Base-by-base conservation (phyloP, 768 basidiomycete species). In the Lactarius hatsudake region DNA sequence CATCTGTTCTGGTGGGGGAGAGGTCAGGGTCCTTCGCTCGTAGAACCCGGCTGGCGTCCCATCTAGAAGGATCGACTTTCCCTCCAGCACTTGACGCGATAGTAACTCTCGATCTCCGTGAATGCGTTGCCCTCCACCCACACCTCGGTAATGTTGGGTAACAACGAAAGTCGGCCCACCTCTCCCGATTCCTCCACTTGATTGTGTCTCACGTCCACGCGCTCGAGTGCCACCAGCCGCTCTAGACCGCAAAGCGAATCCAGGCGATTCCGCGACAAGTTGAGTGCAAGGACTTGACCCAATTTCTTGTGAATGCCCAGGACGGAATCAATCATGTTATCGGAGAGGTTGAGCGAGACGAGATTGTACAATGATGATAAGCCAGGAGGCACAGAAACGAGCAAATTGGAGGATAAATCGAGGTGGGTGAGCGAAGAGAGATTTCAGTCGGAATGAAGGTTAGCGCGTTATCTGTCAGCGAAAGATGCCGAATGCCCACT, bases 311-410 rank as follows among this genome's bases (percentile, higher is more conserved):
- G 91, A 65, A 97, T 91, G 34, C 92, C 91, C 5, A 95, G 84
- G 18, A 98, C 89, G n/a, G 96, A 95, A 75, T 96, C 94, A 71
- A 99, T 94, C 86, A 99, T 93, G 79, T 99, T 98, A 77, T 96
- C 91, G 18, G 92, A 83, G n/a, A 99, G 85, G 78, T 97, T 96
- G 72, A 99, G 87, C n/a, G 91, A 92, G 62, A 87, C 77, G 61
- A 99, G 90, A 69, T 88, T 90, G 73, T 88, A 86, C 26, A 99
- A 84, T 8, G 81, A 74, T 18, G 86, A 83, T 38, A 96, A 82
- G 26, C 89, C 90, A 1, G 88, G 76, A 1, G 91, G 91, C 62
- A 87, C 77, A 59, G 93, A 90, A 51, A 95, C 87, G 56, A 98
- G 84, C 20, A 99, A 86, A 75, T 97, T 97, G 51, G 91, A 91